Evolutionary conservation across 1,139 yeast genomes (phyloP), one percentile per base, ranked within the genome.

Genomic region (Pichia inconspicua): DNA sequence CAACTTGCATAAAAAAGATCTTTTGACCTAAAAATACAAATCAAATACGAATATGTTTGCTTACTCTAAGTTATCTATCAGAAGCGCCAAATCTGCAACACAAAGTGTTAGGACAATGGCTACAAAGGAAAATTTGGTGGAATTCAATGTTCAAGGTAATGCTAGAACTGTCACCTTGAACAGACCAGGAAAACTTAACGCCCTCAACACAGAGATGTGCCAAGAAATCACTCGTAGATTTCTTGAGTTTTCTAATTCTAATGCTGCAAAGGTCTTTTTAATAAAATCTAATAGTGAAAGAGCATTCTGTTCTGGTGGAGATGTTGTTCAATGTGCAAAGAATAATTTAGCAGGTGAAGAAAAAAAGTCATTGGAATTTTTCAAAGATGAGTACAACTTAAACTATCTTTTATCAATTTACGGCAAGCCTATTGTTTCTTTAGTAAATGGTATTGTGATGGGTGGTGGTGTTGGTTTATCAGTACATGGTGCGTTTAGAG

Each of bases 381-480:
- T 92, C 70, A 78, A 79, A 55, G 67, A 74, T 52, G 98, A 92
- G 68, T 92, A 92, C 69, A 79, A 82, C 53, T 71, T 92, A 62
- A 83, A 92, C 69, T 87, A 83, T 61, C 71, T 83, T 49, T 73
- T 90, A 56, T 83, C 95, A 17, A 82, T 94, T 15, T 88, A 79
- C 62, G 73, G 82, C 51, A 92, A 89, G 69, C 97, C 98, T 1
- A 77, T 85, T 55, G 81, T 92, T 19, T 74, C 96, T 0, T 63
- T 89, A 42, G 84, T 86, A 82, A 84, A 92, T 62, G 97, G 97
- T 31, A 88, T 92, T 60, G 88, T 94, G 37, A 88, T 92, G 96
- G 98, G 98, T 49, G 98, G 98, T 47, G 98, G 98, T 58, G 96
- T 88, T 41, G 98, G 98, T 4, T 71, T 92, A 48, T 75, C 92